Percentiles rank a stretch among this genome's conserved stretches.
Conservation (phyloP, 139 green algal genomes). For the Tetraselmis striata region DNA sequence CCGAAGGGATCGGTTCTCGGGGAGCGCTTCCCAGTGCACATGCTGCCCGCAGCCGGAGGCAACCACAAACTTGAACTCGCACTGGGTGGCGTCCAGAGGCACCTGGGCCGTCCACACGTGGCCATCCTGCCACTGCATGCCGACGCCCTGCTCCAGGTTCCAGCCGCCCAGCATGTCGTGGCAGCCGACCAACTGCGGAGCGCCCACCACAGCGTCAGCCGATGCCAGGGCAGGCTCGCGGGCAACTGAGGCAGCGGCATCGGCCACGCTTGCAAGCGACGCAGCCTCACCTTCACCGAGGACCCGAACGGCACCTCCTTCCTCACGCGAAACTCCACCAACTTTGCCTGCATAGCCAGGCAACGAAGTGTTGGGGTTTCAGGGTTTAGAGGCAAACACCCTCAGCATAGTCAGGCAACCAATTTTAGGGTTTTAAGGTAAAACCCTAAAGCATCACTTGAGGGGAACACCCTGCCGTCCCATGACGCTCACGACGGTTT, state of each 20-base stretch:
- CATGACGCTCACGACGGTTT: too few species aligned
- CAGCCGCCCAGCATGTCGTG: neutral
- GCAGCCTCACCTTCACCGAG: neutral
- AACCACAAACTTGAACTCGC: neutral
- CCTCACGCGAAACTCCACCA: neutral
- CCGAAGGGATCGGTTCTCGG: neutral
- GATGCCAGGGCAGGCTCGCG: too few species aligned
- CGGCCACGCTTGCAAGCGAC: neutral
- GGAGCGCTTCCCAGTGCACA: neutral
- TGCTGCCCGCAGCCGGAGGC: neutral
- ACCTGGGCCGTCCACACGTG: neutral
- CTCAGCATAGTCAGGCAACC: too few species aligned
- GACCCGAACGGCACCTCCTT: neutral
- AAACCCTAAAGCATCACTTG: too few species aligned
- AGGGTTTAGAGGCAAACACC: too few species aligned
- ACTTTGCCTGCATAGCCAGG: too few species aligned
- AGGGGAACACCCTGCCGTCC: too few species aligned
- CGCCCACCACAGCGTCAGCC: too few species aligned
- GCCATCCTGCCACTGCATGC: neutral
- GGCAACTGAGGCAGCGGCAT: too few species aligned
- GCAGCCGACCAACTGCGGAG: neutral
- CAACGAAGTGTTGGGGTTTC: too few species aligned
- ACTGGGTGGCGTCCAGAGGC: neutral
- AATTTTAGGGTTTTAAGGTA: too few species aligned
- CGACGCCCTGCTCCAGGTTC: neutral